Evolutionary conservation across 371 early-diverging fungal species (phyloP).

Genomic region (Conidiobolus coronatus): DNA sequence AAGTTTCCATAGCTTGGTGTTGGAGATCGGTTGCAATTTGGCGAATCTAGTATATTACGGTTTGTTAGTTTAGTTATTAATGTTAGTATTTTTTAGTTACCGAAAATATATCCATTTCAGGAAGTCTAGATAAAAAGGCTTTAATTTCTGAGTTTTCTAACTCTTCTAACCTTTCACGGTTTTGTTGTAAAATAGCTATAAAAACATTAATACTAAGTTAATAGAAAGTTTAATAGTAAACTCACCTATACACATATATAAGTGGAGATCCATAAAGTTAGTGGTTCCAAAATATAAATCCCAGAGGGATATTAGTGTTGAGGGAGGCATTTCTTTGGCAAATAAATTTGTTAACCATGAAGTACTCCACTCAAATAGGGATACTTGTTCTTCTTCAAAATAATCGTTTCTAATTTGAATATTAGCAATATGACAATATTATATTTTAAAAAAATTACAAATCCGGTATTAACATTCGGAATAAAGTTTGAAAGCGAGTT

Average conservation of each 20-base stretch:
- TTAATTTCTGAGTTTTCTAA: conserved; percentile 72
- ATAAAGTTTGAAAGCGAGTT: conserved; percentile 53
- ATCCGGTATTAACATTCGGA: conserved; percentile 49
- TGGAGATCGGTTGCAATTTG: conserved; percentile 1
- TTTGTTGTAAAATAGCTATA: conserved; percentile 13
- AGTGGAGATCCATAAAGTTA: conserved; percentile 48
- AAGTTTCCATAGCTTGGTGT: not conserved
- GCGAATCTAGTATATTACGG: not conserved
- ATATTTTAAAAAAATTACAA: conserved; percentile 18
- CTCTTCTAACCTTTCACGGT: conserved; percentile 64
- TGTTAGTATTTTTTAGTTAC: not conserved
- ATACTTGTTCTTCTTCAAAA: conserved; percentile 90
- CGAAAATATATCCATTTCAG: conserved; percentile 1
- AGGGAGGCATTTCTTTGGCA: conserved; percentile 57
- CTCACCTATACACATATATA: conserved; percentile 46
- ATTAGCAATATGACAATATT: not conserved
- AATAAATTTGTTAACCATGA: conserved; percentile 65
- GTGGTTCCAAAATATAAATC: conserved; percentile 54
- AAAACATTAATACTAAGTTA: too few species aligned
- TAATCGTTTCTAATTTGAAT: conserved; percentile 22
- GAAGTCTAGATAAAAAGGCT: not conserved
- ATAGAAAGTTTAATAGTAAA: conserved; percentile 2
- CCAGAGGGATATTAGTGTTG: conserved; percentile 58
- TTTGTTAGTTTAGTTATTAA: too few species aligned
- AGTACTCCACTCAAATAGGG: conserved; percentile 72